Base-by-base conservation (phyloP, 352 stramenopile species). In the Pythium scleroteichum region DNA sequence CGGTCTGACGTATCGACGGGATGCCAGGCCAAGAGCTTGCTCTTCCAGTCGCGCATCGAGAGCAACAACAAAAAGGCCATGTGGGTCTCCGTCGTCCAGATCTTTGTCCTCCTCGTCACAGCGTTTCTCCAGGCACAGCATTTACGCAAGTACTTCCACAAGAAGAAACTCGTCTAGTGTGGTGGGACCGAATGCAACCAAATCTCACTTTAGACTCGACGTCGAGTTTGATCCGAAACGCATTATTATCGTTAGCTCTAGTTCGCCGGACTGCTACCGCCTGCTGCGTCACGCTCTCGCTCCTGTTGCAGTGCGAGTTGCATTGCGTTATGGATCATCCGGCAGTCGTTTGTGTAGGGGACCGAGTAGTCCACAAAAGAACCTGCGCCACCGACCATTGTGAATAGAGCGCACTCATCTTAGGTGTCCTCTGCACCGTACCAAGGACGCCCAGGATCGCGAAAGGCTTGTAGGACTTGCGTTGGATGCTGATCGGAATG, bases 341-440 rank as follows among this genome's bases (percentile, higher is more conserved):
- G 74, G 62, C 82, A 92, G 73, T 92, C 82, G 42, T 76, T 78
- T 22, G 82, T 92, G 72, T 94, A 94, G 50, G 84, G 84, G 41
- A 89, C 75, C 59, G 84, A 92, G 64, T 94, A 94, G 67, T 94
- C 84, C 45, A 94, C 75, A 41, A 94, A 94, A 19, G 84, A 94
- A 13, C 84, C 84, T 93, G 47, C 35, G 52, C 19, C 10, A 47
- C 27, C 6, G 14, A 24, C 40, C 40, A 20, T 14, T 14, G 20
- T 49, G 17, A 49, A 5, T 10, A 35, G 29, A 35, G 29, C 10
- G 29, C 29, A 35, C 29, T 35, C 29, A 10, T 35, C 29, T 35
- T 35, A 10, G 10, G 10, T 10, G 29, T 35, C 29, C 29, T 10
- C 10, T 35, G 29, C 5, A 10, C 12, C 77, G 42, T 47, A 93